Conservation (phyloP, 495 filamentous ascomycete species). For the Neurospora discreta region DNA sequence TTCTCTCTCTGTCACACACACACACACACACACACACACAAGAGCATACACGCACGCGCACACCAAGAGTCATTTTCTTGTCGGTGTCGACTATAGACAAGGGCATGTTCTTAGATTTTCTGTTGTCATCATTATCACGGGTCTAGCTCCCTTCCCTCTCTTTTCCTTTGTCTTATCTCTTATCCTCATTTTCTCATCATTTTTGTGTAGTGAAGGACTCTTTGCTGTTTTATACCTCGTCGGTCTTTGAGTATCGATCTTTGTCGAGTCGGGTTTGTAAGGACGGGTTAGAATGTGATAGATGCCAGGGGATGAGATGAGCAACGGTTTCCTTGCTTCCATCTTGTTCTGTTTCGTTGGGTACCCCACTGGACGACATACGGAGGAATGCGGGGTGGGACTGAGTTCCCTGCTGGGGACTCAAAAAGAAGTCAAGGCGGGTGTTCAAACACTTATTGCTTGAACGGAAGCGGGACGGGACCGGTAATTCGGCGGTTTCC, state of each 20-base stretch:
- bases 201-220: not conserved
- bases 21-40: not conserved
- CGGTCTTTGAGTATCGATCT: not conserved
- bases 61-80: not conserved
- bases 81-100: not conserved
- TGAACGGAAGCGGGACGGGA: not conserved
- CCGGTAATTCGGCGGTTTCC: not conserved
- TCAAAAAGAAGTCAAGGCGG: not conserved
- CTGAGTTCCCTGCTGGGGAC: not conserved
- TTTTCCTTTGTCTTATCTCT: not conserved
- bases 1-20: too few relatives aligned
- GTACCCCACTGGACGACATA: not conserved
- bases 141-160: not conserved
- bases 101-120: not conserved
- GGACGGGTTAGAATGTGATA: not conserved
- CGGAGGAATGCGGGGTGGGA: not conserved
- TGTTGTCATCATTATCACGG: not conserved
- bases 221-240: not conserved
- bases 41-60: not conserved
- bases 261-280: not conserved
- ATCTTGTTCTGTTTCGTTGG: not conserved
- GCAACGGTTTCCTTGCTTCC: not conserved
- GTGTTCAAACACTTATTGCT: not conserved
- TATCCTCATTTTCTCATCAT: not conserved
- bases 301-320: not conserved